Evolutionary conservation across 2,329 filamentous ascomycete genomes (phyloP).

Genomic region (Rutstroemia sp.): DNA sequence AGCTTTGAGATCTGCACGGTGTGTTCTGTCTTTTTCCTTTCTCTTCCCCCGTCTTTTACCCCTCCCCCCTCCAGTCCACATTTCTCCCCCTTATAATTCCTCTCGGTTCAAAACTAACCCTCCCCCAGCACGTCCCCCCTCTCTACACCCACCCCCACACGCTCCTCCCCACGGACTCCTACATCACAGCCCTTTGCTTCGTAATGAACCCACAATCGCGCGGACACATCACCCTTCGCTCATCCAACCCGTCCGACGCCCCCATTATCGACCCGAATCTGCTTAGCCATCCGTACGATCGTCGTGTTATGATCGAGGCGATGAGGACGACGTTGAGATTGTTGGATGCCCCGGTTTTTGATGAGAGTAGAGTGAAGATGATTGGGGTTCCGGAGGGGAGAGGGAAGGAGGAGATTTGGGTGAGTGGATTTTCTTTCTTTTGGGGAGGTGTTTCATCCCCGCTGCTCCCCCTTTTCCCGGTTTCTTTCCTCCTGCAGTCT

Average conservation of each 20-base stretch:
- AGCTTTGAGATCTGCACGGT: constrained; percentile 1
- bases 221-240: constrained; percentile 54
- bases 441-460: too few relatives aligned
- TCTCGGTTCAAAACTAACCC: too few relatives aligned
- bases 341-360: not conserved
- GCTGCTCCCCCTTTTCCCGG: not conserved
- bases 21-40: too few relatives aligned
- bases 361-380: not conserved
- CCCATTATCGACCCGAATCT: constrained; percentile 56
- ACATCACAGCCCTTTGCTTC: constrained; percentile 39
- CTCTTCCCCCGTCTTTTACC: too few relatives aligned
- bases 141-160: constrained; percentile 33
- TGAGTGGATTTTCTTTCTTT: not conserved
- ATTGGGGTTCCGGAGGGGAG: not conserved
- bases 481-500: too few relatives aligned
- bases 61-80: too few relatives aligned
- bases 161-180: constrained; percentile 32
- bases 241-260: constrained; percentile 53
- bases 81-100: too few relatives aligned
- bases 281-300: constrained; percentile 49
- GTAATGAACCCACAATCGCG: constrained; percentile 48
- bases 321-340: constrained; percentile 18
- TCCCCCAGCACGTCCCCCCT: constrained; percentile 17
- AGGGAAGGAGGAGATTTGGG: not conserved
- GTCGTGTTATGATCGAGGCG: constrained; percentile 39